A percentile compares a stretch with the other conserved stretches of the same genome.
Evolutionary conservation across 2,329 filamentous ascomycete species (phyloP).

Genomic region (Aspergillus luchuensis): DNA sequence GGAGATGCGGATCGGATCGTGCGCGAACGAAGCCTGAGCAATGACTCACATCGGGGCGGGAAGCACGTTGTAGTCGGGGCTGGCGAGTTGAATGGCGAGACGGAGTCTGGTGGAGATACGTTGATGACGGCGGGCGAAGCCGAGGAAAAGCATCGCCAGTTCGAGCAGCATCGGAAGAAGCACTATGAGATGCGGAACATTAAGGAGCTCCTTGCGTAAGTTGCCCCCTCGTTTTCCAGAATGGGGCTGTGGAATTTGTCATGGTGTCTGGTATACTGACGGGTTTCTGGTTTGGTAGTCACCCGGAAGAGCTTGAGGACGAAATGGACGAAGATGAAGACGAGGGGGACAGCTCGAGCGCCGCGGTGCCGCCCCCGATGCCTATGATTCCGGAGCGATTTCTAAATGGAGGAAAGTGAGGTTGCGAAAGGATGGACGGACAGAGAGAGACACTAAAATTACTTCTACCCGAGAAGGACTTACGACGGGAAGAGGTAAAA

Average conservation of each 20-base stretch:
- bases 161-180: constrained; percentile 88
- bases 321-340: constrained; percentile 64
- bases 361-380: constrained; percentile 31
- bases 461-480: background rate
- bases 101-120: constrained; percentile 44
- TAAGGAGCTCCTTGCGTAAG: constrained; percentile 77
- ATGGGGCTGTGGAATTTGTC: background rate
- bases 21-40: constrained; percentile 45
- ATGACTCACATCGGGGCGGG: constrained; percentile 51
- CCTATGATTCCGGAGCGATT: constrained; percentile 38
- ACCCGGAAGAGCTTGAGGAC: constrained; percentile 64
- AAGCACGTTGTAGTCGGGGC: constrained; percentile 81
- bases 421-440: too few species aligned
- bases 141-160: constrained; percentile 84
- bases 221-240: constrained; percentile 15
- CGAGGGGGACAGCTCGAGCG: constrained; percentile 35
- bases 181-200: constrained; percentile 99
- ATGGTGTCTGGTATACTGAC: constrained; percentile 13
- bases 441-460: background rate
- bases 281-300: constrained; percentile 36
- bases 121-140: constrained; percentile 70
- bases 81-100: constrained; percentile 35
- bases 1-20: constrained; percentile 49
- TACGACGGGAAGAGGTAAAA: constrained; percentile 3
- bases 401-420: constrained; percentile 27